phyloP scores from a whole-genome alignment of 768 basidiomycete species.

The Mycena albidolilacea region DNA sequence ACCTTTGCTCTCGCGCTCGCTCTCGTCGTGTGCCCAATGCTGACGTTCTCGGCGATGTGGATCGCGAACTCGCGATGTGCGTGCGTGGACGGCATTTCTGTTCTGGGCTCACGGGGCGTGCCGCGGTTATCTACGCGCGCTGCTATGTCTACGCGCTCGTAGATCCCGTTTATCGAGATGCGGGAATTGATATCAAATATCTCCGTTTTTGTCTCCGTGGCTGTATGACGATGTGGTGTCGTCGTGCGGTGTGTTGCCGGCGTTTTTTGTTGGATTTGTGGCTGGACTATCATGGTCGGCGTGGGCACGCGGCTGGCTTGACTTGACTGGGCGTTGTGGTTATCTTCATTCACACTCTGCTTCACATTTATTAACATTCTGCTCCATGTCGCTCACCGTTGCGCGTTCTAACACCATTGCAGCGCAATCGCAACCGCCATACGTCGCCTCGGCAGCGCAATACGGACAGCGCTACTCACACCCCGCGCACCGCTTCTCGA shows the following conservation, averaged over 20 bases:
- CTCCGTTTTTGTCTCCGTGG: background rate
- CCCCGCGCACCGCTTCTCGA: conserved; percentile 55
- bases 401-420: background rate
- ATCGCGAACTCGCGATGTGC: background rate
- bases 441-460: background rate
- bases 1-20: no score
- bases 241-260: background rate
- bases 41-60: background rate
- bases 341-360: no score
- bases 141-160: background rate
- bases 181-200: background rate
- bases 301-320: background rate
- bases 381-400: background rate
- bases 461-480: conserved; percentile 41
- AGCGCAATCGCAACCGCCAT: conserved; percentile 17
- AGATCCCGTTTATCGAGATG: background rate
- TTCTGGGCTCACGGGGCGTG: no score
- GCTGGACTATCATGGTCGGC: background rate
- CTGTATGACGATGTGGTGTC: background rate
- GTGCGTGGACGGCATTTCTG: background rate
- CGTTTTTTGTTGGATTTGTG: background rate
- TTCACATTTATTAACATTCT: background rate
- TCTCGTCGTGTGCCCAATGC: no score
- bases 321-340: background rate
- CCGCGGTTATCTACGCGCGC: background rate